These are phyloP conservation scores for Gossypium thurberi DNA, from an alignment of 345 rosid species.

Conservation along the genomic window DNA sequence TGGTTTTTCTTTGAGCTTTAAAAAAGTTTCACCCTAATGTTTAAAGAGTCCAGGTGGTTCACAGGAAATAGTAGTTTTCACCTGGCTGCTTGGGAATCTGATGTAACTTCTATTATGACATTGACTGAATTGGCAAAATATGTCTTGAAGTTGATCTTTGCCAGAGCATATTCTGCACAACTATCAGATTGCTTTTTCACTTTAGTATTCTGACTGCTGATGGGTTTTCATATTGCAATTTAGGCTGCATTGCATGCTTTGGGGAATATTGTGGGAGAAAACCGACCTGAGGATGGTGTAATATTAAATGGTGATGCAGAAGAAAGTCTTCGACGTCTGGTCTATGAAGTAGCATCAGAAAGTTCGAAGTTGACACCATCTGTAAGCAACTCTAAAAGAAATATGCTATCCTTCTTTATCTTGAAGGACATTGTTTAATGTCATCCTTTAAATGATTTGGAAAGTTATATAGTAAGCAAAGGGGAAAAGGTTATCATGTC, in stretches of 20 bases:
- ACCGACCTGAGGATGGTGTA: slow-evolving; percentile 39
- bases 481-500: not conserved
- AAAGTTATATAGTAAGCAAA: not conserved
- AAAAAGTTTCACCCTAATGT: not conserved
- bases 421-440: not conserved
- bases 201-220: not conserved
- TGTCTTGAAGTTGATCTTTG: not conserved
- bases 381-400: slow-evolving; percentile 30
- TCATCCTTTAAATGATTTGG: not conserved
- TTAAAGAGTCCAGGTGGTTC: not conserved
- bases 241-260: slow-evolving; percentile 87
- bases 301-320: slow-evolving; percentile 58
- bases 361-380: slow-evolving; percentile 78
- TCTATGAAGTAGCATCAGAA: slow-evolving; percentile 71
- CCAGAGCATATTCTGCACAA: not conserved
- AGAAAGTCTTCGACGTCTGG: slow-evolving; percentile 58
- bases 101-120: not conserved
- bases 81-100: not conserved
- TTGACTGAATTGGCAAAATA: not conserved
- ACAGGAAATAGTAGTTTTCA: not conserved
- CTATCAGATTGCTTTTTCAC: not conserved
- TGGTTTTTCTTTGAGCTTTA: not conserved
- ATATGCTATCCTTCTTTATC: not conserved
- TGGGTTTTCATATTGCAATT: not conserved
- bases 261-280: slow-evolving; percentile 71